These are phyloP conservation scores for Oxyria digyna DNA, from an alignment of 148 eudicot species.

Conservation along the genomic window DNA sequence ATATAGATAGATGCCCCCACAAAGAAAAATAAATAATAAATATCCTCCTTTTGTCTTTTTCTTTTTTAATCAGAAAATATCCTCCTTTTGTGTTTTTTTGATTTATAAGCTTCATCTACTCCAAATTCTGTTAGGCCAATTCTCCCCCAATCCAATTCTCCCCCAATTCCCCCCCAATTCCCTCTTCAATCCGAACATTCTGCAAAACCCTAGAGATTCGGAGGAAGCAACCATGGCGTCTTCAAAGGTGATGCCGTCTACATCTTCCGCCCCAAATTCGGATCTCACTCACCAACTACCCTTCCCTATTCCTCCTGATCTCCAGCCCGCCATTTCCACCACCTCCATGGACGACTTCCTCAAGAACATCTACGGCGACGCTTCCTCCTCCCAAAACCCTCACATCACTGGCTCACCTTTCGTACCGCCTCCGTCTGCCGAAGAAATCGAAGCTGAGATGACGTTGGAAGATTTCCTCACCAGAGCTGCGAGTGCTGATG, in stretches of 20 bases:
- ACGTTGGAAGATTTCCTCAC: slow-evolving; percentile 46
- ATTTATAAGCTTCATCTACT: background rate
- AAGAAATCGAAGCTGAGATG: slow-evolving; percentile 29
- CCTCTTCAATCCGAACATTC: background rate
- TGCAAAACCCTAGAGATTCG: slow-evolving; percentile 9
- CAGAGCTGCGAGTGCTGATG: slow-evolving; percentile 32
- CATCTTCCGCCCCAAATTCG: slow-evolving; percentile 7
- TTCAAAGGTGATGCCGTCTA: slow-evolving; percentile 10
- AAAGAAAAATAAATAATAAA: too few species aligned
- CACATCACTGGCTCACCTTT: background rate
- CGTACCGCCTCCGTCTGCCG: background rate
- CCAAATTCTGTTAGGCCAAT: slow-evolving; percentile 1
- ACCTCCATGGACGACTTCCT: slow-evolving; percentile 39
- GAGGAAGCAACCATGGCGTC: slow-evolving; percentile 5
- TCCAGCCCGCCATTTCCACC: background rate
- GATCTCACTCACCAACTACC: slow-evolving; percentile 6
- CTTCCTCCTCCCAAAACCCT: slow-evolving; percentile 15
- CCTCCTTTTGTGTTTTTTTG: background rate
- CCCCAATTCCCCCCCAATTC: background rate
- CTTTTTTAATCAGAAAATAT: background rate
- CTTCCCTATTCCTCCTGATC: slow-evolving; percentile 1
- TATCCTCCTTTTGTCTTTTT: background rate
- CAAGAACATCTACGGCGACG: slow-evolving; percentile 34
- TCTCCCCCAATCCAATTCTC: background rate
- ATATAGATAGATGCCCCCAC: too few species aligned